Evolutionary conservation across 345 rosid species (phyloP), one percentile per base, ranked within the genome.

Genomic region (Gossypium bickii): DNA sequence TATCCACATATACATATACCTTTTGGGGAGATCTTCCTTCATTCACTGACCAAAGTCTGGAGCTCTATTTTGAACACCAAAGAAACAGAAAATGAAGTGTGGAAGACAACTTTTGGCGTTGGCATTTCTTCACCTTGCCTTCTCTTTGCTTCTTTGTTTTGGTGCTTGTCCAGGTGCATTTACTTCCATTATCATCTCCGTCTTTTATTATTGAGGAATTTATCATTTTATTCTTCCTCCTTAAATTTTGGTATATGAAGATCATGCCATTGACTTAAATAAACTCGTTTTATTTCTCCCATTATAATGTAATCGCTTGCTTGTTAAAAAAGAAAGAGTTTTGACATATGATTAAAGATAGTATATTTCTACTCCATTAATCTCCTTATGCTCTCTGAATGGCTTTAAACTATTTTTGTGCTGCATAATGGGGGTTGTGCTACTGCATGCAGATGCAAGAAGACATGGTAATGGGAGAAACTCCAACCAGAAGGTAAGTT

Each of bases 21-120:
- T 64, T 17, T 64, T 34, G 41, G 69, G 69, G 51, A 65, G 47
- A 65, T 65, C 69, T 41, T 64, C 67, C 41, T 43, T 65, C 69
- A 18, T 64, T 11, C 25, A 41, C 48, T 64, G 47, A 9, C 68
- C 12, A 64, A 4, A 41, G 49, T 38, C 68, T n/a, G 1, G 17
- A 63, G 48, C 68, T 38, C 48, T 34, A 34, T 34, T 10, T 64
- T 64, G 0, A 63, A 34, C n/a, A 38, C 22, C 25, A 41, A 41
- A 10, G 38, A 27, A 38, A 38, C 18, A 4, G 38, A 18, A 65
- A 44, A 65, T 65, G 70, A 65, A 18, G 52, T 4, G 70, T 12
- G 51, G 16, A 65, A 20, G 44, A 65, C 16, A 65, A 43, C 29
- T 22, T 10, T 12, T 65, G 29, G 51, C 70, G 0, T 44, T 43